Base-by-base conservation (phyloP, 192 early-diverging fungal genomes). In the Rhizophagus sp. region DNA sequence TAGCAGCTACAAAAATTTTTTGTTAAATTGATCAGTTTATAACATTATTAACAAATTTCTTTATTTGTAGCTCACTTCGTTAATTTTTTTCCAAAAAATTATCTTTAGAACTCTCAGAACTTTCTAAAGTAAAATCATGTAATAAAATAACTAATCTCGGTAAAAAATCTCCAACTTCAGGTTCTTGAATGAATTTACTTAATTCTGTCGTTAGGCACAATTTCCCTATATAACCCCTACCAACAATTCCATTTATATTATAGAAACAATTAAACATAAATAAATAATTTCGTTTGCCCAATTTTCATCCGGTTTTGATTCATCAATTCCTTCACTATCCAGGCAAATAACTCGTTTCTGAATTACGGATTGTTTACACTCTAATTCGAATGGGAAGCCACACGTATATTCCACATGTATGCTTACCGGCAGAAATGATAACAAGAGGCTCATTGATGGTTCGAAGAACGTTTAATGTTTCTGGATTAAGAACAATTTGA, bases 241-340 rank as follows among this genome's bases (percentile, higher is more conserved):
- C 66, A 19, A 78, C 24, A 17, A 78, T 62, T 17, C 65, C 76
- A 36, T 78, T 78, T 8, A 78, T 68, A 8, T 78, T 78, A 68
- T 78, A 3, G 66, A 78, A n/a, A 68, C 3, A 12, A 25, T 49
- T 22, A 78, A 62, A 69, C 76, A 78, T 50, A 78, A 52, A 78
- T 41, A 24, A 78, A 78, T 22, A 78, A 27, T 22, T 78, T 78
- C 2, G 65, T 78, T 30, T 5, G 64, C 76, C 27, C 65, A 68
- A 49, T 68, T n/a, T 34, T 66, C 13, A 19, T 68, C 65, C 52
- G 69, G 76, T 30, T 78, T 24, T 41, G 76, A 66, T 2, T 78
- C 76, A 52, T 78, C 39, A 6, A 78, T 57, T 11, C 66, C 66
- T 52, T 78, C 76, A 34, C 27, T 50, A 52, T 78, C 76, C 1